A percentile compares a stretch with the other conserved stretches of the same genome.
These are phyloP conservation scores for Capsicum chinense DNA, from an alignment of 257 asterid species.

Conservation along the genomic window DNA sequence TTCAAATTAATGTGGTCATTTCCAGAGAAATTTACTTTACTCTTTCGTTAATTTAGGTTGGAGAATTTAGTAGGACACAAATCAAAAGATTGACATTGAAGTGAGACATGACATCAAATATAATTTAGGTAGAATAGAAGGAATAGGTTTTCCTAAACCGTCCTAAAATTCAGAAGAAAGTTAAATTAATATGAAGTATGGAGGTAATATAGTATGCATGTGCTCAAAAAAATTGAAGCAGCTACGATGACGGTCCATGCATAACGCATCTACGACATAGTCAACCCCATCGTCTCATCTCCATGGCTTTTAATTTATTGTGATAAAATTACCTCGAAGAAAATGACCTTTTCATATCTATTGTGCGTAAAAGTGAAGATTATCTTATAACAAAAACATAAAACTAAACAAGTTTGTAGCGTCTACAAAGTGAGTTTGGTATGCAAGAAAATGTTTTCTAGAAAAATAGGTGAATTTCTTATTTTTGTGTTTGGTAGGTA, in stretches of 20 bases:
- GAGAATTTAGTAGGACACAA: not conserved
- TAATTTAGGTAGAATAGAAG: constrained; percentile 17
- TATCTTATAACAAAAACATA: not conserved
- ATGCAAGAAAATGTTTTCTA: too few species aligned
- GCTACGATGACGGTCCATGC: constrained; percentile 38
- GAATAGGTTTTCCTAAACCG: constrained; percentile 27
- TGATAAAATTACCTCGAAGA: not conserved
- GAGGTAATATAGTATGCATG: not conserved
- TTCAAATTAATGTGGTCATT: not conserved
- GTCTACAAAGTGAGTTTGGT: not conserved
- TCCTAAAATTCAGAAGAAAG: constrained; percentile 13
- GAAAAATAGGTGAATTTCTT: too few species aligned
- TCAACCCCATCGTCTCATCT: not conserved
- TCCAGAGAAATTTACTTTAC: not conserved
- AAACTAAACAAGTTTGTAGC: not conserved
- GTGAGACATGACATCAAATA: not conserved
- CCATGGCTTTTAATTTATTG: not conserved
- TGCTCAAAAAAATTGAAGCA: not conserved
- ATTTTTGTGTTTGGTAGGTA: too few species aligned
- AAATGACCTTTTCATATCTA: not conserved
- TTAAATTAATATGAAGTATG: not conserved
- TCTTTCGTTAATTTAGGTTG: not conserved
- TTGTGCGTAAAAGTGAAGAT: not conserved
- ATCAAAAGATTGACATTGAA: not conserved
- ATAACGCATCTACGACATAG: constrained; percentile 25